These are phyloP conservation scores for Eimeria falciformis DNA, from an alignment of 169 alveolate species.

Conservation along the genomic window DNA sequence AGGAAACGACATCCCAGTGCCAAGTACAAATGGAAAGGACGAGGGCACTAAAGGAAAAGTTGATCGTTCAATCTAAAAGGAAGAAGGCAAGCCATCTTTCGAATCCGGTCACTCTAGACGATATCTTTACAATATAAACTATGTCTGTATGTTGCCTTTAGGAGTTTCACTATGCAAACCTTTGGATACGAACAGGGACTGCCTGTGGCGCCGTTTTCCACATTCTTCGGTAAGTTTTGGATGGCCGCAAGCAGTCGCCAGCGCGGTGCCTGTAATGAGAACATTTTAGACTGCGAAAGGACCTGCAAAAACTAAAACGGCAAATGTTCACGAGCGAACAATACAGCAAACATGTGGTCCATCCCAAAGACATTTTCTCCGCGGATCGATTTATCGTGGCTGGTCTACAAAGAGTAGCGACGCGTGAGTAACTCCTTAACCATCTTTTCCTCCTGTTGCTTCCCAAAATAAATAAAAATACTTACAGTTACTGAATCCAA, in stretches of 20 bases:
- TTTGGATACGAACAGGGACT: not conserved
- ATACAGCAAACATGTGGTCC: not conserved
- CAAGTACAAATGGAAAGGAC: not conserved
- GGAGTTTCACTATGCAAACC: not conserved
- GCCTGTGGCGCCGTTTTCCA: slow-evolving; percentile 1
- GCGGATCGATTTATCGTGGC: not conserved
- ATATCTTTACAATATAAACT: not conserved
- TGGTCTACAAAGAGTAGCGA: not conserved
- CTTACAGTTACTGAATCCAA: not conserved
- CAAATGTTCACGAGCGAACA: not conserved
- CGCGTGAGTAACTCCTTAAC: not conserved
- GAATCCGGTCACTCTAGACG: not conserved
- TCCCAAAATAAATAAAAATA: no score
- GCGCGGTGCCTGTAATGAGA: not conserved
- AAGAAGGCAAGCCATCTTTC: not conserved
- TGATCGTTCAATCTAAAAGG: not conserved
- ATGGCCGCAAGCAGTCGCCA: not conserved
- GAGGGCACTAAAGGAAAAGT: not conserved
- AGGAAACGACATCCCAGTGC: not conserved
- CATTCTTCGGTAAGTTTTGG: not conserved
- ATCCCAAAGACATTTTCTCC: not conserved
- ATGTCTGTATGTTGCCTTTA: not conserved
- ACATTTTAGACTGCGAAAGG: not conserved
- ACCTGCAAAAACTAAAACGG: not conserved
- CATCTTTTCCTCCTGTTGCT: no score